A percentile compares a stretch with the other conserved stretches of the same genome.
phyloP scores from a whole-genome alignment of 179 eudicot genomes.

The Corrigiola litoralis region DNA sequence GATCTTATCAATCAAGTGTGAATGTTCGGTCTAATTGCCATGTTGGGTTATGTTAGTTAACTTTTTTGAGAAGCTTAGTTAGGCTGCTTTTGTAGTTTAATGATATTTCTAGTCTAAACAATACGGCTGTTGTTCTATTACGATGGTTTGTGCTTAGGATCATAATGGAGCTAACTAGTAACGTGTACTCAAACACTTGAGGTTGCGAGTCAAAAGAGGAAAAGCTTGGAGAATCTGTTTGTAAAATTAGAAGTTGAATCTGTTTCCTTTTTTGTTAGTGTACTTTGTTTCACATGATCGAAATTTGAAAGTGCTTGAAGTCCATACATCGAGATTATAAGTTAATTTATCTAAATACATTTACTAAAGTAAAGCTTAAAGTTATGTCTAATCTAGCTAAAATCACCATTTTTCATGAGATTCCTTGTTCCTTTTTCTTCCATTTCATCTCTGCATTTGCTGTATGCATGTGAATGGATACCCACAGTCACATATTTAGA shows the following conservation, averaged over 20 bases:
- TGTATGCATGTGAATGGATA: conserved; percentile 36
- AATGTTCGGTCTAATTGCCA: conserved; percentile 4
- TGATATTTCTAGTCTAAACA: no score
- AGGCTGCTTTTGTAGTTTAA: no score
- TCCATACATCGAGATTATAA: conserved; percentile 3
- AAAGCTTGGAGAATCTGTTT: neutral
- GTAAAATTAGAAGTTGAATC: neutral
- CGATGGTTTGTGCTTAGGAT: no score
- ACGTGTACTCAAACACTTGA: conserved; percentile 23
- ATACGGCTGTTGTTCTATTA: no score
- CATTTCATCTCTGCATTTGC: conserved; percentile 18
- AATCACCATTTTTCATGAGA: conserved; percentile 20
- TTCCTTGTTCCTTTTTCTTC: conserved; percentile 11
- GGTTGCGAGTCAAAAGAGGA: conserved; percentile 17
- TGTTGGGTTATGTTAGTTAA: conserved; percentile 2
- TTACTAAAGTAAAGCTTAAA: conserved; percentile 15
- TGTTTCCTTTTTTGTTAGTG: neutral
- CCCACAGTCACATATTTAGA: conserved; percentile 19
- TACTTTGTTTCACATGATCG: conserved; percentile 10
- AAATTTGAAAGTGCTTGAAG: neutral
- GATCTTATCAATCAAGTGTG: neutral
- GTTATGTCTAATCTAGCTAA: conserved; percentile 17
- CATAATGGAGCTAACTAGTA: neutral
- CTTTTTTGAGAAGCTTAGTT: neutral
- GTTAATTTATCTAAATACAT: neutral